phyloP scores from a whole-genome alignment of 176 grass and related monocot species.

The Musa beccarii region DNA sequence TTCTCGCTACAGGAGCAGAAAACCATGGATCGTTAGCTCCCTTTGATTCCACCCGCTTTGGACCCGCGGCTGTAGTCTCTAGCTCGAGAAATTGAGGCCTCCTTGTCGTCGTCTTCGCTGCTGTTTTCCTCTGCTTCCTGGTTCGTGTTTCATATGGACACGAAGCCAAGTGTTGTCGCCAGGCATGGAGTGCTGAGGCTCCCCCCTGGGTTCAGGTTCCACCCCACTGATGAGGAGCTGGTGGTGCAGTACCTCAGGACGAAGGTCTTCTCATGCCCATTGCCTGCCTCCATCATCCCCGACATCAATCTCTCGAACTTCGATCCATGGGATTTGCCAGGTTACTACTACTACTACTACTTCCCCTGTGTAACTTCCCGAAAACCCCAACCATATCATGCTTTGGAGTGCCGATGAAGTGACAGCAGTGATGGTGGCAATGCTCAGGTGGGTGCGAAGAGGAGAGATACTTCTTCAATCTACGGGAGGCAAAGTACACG shows the following conservation, averaged over 20 bases:
- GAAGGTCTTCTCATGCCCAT: constrained; percentile 8
- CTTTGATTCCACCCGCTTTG: no score
- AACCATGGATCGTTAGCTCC: background rate
- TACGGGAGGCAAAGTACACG: constrained; percentile 10
- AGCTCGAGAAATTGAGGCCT: no score
- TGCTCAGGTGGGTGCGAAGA: constrained; percentile 14
- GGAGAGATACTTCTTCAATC: constrained; percentile 21
- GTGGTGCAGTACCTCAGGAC: constrained; percentile 11
- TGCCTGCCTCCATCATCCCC: constrained; percentile 15
- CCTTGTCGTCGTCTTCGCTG: background rate
- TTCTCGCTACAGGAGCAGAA: no score
- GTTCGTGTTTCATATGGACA: background rate
- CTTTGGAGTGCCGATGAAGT: no score
- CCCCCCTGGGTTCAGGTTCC: constrained; percentile 19
- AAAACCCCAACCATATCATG: no score
- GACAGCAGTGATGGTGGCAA: no score
- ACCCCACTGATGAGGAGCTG: constrained; percentile 17
- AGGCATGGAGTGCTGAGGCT: background rate
- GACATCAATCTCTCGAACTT: constrained; percentile 14
- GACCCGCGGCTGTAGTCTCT: no score
- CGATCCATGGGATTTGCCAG: constrained; percentile 18
- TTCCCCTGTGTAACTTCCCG: no score
- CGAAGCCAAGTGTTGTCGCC: background rate
- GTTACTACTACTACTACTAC: background rate
- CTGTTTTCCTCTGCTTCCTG: no score